Conservation (phyloP, 139 green algal species). For the Coelastrella sp. region DNA sequence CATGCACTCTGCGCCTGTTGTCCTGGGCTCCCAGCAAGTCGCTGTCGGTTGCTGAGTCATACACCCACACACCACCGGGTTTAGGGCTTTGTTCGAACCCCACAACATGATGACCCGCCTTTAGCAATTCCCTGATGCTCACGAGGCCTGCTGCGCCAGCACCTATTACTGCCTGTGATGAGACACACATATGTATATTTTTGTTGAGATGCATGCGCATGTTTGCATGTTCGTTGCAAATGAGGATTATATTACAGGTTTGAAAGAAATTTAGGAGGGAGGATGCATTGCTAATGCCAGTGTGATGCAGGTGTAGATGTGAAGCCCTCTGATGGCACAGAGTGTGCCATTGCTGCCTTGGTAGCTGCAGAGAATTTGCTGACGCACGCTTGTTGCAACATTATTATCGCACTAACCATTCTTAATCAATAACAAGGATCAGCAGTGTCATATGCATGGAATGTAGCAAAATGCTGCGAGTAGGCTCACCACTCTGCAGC, state of each 20-base stretch:
- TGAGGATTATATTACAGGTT: neutral
- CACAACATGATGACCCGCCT: constrained; percentile 66
- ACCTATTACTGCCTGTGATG: constrained; percentile 77
- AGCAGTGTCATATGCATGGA: too few species aligned
- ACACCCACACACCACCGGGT: constrained; percentile 66
- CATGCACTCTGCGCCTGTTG: constrained; percentile 39
- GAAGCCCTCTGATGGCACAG: too few species aligned
- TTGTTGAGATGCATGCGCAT: neutral
- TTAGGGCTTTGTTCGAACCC: constrained; percentile 72
- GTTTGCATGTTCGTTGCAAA: neutral
- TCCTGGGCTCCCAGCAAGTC: constrained; percentile 3
- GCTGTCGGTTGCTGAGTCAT: constrained; percentile 46
- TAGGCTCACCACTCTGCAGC: too few species aligned
- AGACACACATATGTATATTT: neutral
- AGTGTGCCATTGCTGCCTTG: neutral
- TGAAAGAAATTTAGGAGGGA: too few species aligned
- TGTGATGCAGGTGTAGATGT: too few species aligned
- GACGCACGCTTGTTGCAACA: too few species aligned
- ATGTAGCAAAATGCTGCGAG: too few species aligned
- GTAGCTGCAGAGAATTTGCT: neutral
- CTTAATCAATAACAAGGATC: too few species aligned
- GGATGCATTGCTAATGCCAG: too few species aligned
- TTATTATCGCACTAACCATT: too few species aligned
- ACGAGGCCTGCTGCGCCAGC: constrained; percentile 81
- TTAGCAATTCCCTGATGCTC: constrained; percentile 69